Percentiles rank a stretch among this genome's conserved stretches.
These are phyloP conservation scores for Ceratobasidium sp. DNA, from an alignment of 1,284 basidiomycete species.

Conservation along the genomic window DNA sequence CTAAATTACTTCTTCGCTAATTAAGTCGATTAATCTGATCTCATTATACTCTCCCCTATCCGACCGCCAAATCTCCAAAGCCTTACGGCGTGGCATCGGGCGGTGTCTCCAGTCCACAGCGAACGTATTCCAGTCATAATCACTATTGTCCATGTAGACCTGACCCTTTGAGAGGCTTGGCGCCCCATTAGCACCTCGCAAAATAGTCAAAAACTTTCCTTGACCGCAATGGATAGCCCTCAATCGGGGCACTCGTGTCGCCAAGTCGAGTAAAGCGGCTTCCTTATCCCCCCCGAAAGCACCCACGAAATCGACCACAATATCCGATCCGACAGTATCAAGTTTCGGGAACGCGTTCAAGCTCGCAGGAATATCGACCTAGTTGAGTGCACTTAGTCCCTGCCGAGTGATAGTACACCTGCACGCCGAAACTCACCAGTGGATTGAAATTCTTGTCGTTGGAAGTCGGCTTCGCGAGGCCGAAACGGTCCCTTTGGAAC, in stretches of 20 bases:
- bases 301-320: conserved; percentile 2
- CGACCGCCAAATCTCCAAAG: background rate
- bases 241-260: conserved; percentile 3
- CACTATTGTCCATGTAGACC: conserved; percentile 7
- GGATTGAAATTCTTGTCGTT: conserved; percentile 11
- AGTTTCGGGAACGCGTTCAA: conserved; percentile 16
- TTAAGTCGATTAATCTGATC: background rate
- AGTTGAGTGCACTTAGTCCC: background rate
- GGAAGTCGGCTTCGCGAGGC: background rate
- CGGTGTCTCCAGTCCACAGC: conserved; percentile 27
- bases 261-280: conserved; percentile 1
- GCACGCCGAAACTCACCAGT: background rate
- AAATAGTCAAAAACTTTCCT: background rate
- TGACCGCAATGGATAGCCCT: conserved; percentile 2
- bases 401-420: background rate
- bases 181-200: background rate
- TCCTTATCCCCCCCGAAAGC: background rate
- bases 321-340: conserved; percentile 3
- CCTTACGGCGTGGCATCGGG: conserved; percentile 1
- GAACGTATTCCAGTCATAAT: conserved; percentile 25
- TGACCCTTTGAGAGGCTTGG: background rate
- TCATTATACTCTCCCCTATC: background rate
- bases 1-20: background rate
- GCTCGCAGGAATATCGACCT: conserved; percentile 16
- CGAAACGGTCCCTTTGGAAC: background rate